Base-by-base conservation (phyloP, 2,329 filamentous ascomycete genomes). In the Aspergillus sp. region DNA sequence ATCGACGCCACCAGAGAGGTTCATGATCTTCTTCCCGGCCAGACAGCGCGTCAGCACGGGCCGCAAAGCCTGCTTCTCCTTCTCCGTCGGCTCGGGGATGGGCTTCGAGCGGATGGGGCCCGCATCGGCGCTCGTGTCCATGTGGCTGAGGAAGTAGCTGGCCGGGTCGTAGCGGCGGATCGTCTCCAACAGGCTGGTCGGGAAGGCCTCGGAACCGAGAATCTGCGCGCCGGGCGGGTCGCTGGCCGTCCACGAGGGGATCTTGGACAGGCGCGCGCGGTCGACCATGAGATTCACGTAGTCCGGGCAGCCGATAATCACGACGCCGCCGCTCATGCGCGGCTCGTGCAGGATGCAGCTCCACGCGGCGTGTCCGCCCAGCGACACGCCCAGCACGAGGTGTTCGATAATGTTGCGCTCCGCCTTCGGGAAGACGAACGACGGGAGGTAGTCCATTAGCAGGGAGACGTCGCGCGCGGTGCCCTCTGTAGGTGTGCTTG, bases 291-390 rank as follows among this genome's bases (percentile, higher is more conserved):
- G 76, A 69, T 88, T 79, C 58, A 86, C 83, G 64, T 89, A 96
- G 71, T 99, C 93, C 1, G 92, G 91, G 70, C 91, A 96, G 1
- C 93, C 94, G 49, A 97, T 89, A 20, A 96, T 81, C 2, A 89
- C 80, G 6, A 96, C 85, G 1, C 83, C 91, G 0, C 88, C 86
- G n/a, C 81, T 86, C 50, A 97, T 82, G 58, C 91, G 82, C 16
- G 86, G 83, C 55, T 97, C 92, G 34, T 84, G 81, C 43, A 97
- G 82, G 53, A 96, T 73, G 23, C 85, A 81, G 66, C 95, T 88
- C 91, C 93, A 97, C 1, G 88, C 86, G 11, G 88, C 85, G 70
- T 97, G 94, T 0, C 90, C 94, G 5, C 94, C 94, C 1, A 97
- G 76, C 20, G 88, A 93, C 53, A 96, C 84, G 0, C 94, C 94